Evolutionary conservation across 1,139 yeast species (phyloP).

Genomic region (Pichia sp.): DNA sequence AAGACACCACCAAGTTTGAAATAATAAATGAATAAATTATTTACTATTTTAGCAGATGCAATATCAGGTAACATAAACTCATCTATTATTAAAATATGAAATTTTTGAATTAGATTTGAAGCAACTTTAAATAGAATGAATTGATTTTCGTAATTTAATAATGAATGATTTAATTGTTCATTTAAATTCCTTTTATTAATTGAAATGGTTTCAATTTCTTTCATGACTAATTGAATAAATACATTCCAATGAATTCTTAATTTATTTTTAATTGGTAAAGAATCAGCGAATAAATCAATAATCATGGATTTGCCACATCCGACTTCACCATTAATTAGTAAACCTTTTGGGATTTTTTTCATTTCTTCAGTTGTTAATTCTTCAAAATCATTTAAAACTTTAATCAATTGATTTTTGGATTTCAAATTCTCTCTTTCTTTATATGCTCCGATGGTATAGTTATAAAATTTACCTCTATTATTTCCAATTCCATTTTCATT

Average conservation of each 20-base stretch:
- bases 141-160: conserved; percentile 51
- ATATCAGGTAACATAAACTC: conserved; percentile 72
- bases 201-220: conserved; percentile 53
- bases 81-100: conserved; percentile 58
- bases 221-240: conserved; percentile 62
- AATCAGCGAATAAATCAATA: conserved; percentile 63
- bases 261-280: conserved; percentile 58
- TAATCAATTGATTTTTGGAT: conserved; percentile 34
- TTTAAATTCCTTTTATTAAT: conserved; percentile 31
- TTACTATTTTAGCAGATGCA: conserved; percentile 64
- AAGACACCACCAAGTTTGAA: conserved; percentile 69
- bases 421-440: conserved; percentile 15
- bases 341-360: conserved; percentile 52
- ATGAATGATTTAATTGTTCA: conserved; percentile 29
- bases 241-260: conserved; percentile 68
- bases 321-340: conserved; percentile 64
- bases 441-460: conserved; percentile 18
- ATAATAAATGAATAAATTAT: conserved; percentile 58
- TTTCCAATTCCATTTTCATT: conserved; percentile 3
- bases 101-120: conserved; percentile 52
- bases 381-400: conserved; percentile 56
- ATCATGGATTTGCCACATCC: conserved; percentile 74
- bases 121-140: conserved; percentile 63
- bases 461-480: conserved; percentile 8
- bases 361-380: conserved; percentile 41